Conservation (phyloP, 2,329 filamentous ascomycete species). For the Phoma sp. region DNA sequence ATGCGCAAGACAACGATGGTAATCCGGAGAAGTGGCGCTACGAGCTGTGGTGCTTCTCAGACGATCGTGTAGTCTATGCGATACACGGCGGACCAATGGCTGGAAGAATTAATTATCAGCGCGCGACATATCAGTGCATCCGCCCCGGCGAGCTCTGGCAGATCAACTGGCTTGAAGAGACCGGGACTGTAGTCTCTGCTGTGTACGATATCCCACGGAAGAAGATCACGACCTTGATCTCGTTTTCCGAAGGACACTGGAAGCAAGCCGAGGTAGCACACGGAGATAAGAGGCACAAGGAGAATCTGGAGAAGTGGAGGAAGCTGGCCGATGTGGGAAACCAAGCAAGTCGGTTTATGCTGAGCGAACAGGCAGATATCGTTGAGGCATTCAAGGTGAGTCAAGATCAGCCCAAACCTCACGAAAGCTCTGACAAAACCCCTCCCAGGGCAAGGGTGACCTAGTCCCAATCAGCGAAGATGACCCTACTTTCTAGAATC, state of each 20-base stretch:
- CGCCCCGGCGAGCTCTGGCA: slow-evolving; percentile 66
- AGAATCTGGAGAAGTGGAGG: slow-evolving; percentile 61
- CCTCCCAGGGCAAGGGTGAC: slow-evolving; percentile 49
- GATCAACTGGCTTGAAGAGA: slow-evolving; percentile 67
- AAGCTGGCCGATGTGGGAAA: slow-evolving; percentile 56
- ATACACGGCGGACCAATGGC: slow-evolving; percentile 66
- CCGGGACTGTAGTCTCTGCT: slow-evolving; percentile 62
- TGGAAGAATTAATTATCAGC: slow-evolving; percentile 59
- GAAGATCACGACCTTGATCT: slow-evolving; percentile 60
- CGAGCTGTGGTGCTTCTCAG: slow-evolving; percentile 67
- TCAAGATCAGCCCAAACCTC: background rate
- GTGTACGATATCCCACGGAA: slow-evolving; percentile 61
- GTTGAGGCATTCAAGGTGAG: slow-evolving; percentile 56
- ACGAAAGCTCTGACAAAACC: background rate
- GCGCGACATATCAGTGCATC: slow-evolving; percentile 63
- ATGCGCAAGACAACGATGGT: slow-evolving; percentile 55
- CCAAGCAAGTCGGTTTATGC: slow-evolving; percentile 58
- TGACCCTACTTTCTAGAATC: slow-evolving; percentile 25
- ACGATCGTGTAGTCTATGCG: slow-evolving; percentile 61
- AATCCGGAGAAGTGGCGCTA: slow-evolving; percentile 66
- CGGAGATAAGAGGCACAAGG: slow-evolving; percentile 61
- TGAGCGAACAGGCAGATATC: slow-evolving; percentile 62
- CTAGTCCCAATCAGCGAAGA: slow-evolving; percentile 53
- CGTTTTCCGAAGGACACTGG: slow-evolving; percentile 64
- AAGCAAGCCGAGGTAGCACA: slow-evolving; percentile 58